phyloP scores from a whole-genome alignment of 768 basidiomycete species.

The Russula dissimulans region DNA sequence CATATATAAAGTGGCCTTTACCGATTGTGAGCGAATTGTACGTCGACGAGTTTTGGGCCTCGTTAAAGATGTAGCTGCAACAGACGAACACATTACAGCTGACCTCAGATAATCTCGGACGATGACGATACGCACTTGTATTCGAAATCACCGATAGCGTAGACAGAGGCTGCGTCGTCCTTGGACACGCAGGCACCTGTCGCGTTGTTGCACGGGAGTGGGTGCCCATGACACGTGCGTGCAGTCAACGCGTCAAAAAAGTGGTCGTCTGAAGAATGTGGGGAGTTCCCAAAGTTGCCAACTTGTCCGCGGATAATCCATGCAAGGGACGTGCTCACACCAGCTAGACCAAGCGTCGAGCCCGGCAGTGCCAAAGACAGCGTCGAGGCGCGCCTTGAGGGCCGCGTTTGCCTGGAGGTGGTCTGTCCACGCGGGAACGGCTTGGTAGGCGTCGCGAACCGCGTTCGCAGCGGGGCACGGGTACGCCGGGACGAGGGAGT shows the following conservation, averaged over 20 bases:
- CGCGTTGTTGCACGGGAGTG: constrained; percentile 36
- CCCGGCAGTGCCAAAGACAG: constrained; percentile 33
- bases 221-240: constrained; percentile 37
- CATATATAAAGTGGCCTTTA: not conserved
- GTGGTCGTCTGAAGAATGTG: constrained; percentile 32
- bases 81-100: too few species aligned
- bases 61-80: constrained; percentile 41
- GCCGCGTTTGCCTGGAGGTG: constrained; percentile 32
- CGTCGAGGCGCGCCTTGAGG: constrained; percentile 32
- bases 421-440: constrained; percentile 38
- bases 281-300: too few species aligned
- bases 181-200: constrained; percentile 33
- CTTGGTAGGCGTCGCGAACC: constrained; percentile 35
- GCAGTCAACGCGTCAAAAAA: constrained; percentile 46
- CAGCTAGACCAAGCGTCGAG: constrained; percentile 37
- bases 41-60: constrained; percentile 34
- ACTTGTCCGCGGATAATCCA: too few species aligned
- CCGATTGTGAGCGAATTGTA: constrained; percentile 41
- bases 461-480: constrained; percentile 33
- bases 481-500: constrained; percentile 39
- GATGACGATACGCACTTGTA: constrained; percentile 28
- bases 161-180: constrained; percentile 30
- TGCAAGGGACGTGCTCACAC: constrained; percentile 24
- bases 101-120: not conserved
- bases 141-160: constrained; percentile 32